These are phyloP conservation scores for Diplogelasinospora grovesii DNA, from an alignment of 495 filamentous ascomycete species.

Conservation along the genomic window DNA sequence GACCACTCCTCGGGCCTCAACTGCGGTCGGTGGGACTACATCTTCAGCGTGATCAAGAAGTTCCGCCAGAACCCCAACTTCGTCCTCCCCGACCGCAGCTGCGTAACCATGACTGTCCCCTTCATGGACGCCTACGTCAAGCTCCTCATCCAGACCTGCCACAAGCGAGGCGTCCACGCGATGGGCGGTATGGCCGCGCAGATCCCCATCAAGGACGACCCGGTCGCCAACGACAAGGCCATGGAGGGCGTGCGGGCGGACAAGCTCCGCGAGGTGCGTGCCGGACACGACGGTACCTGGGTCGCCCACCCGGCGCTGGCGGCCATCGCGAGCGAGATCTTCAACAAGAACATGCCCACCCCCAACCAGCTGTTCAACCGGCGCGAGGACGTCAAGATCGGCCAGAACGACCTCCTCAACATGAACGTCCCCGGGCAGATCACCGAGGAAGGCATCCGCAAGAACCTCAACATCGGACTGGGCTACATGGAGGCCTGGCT, in stretches of 20 bases:
- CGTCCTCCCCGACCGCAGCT: conserved; percentile 83
- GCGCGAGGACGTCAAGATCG: conserved; percentile 82
- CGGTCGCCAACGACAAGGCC: conserved; percentile 81
- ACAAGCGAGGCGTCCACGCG: conserved; percentile 88
- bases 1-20: conserved; percentile 96
- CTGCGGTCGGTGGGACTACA: conserved; percentile 99
- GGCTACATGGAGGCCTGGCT: conserved; percentile 99
- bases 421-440: conserved; percentile 94
- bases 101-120: conserved; percentile 95
- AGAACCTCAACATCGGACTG: conserved; percentile 95
- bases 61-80: conserved; percentile 93
- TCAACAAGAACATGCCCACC: conserved; percentile 99
- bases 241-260: conserved; percentile 92
- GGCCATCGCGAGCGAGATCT: conserved; percentile 80
- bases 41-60: conserved; percentile 99
- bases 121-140: conserved; percentile 96
- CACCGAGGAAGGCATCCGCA: conserved; percentile 93
- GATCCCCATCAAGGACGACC: conserved; percentile 95
- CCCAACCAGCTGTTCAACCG: conserved; percentile 93
- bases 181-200: conserved; percentile 99
- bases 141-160: conserved; percentile 95
- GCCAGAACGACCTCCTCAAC: conserved; percentile 88
- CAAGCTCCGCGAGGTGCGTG: conserved; percentile 92
- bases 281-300: conserved; percentile 95
- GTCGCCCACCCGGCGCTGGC: conserved; percentile 95